These are phyloP conservation scores for Trichoderma sp. DNA, from an alignment of 2,329 filamentous ascomycete species.

Conservation along the genomic window DNA sequence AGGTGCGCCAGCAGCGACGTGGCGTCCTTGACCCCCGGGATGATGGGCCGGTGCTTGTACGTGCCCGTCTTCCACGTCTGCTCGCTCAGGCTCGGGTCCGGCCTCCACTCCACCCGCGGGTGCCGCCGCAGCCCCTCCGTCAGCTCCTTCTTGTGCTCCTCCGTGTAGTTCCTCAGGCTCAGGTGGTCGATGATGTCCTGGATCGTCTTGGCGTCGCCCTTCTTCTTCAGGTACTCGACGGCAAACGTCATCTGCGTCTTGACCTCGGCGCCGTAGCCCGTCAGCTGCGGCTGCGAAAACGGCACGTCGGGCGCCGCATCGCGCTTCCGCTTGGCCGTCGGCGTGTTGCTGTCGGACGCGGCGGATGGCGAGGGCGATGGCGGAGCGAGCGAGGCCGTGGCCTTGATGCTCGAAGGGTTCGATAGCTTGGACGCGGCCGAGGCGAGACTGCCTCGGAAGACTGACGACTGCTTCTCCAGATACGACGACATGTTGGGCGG, in stretches of 20 bases:
- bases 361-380: conserved; percentile 65
- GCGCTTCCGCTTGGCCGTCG: conserved; percentile 64
- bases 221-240: conserved; percentile 77
- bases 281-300: conserved; percentile 77
- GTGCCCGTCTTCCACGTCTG: conserved; percentile 69
- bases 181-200: conserved; percentile 79
- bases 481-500: conserved; percentile 58
- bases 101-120: conserved; percentile 59
- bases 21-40: conserved; percentile 74
- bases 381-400: conserved; percentile 50
- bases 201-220: conserved; percentile 68
- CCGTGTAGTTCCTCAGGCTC: conserved; percentile 65
- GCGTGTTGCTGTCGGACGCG: conserved; percentile 62
- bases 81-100: conserved; percentile 61
- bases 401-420: conserved; percentile 52
- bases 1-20: conserved; percentile 79
- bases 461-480: conserved; percentile 66
- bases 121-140: conserved; percentile 68
- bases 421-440: conserved; percentile 66
- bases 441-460: conserved; percentile 63
- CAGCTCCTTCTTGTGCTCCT: conserved; percentile 65
- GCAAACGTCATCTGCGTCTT: conserved; percentile 88
- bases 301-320: conserved; percentile 56
- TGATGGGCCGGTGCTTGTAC: conserved; percentile 83
- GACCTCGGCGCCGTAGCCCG: conserved; percentile 75